Evolutionary conservation across 1,284 basidiomycete species (phyloP), one percentile per base, ranked within the genome.

Genomic region (Cutaneotrichosporon sp.): DNA sequence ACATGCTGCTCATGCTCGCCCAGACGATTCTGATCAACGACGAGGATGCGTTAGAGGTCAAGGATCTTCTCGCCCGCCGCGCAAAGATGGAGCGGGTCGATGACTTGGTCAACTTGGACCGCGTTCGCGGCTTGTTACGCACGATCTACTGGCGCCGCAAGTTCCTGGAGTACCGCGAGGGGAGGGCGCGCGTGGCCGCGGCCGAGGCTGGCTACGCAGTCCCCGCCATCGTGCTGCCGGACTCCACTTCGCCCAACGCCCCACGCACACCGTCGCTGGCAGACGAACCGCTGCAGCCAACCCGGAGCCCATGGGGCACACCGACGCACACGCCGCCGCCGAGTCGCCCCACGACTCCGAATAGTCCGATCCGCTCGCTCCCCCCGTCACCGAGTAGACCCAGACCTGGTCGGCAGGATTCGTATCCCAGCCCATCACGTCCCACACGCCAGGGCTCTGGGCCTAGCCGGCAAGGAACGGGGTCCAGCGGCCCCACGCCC

Each of bases 1-100:
- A 89, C 47, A 97, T 97, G 92, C 84, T 98, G 14, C 75, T 91
- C 51, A 81, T 98, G 58, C 81, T 99, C 34, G 90, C 92, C 0
- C 94, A 97, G 74, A 88, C 97, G 80, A 95, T 92, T 78, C 81
- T 98, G 60, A 93, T 98, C 68, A 86, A 93, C 62, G 92, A 97
- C 74, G 86, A 86, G 33, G 88, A 92, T 54, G 92, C 92, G 13
- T 79, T 95, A n/a, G 84, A 87, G 27, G 77, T 95, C 65, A 88
- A 92, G 66, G 92, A 95, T 64, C 83, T 93, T 1, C 85, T 92
- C 14, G 81, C 83, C 13, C 82, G 93, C 52, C 87, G 87, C 13
- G 87, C 89, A 62, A 90, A 86, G 56, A 91, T 88, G 71, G 87
- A 88, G 67, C 82, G 89, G 18, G 90, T 97, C 16, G 87, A 86